Conservation (phyloP, 352 stramenopile genomes). For the Phytophthora syringae region DNA sequence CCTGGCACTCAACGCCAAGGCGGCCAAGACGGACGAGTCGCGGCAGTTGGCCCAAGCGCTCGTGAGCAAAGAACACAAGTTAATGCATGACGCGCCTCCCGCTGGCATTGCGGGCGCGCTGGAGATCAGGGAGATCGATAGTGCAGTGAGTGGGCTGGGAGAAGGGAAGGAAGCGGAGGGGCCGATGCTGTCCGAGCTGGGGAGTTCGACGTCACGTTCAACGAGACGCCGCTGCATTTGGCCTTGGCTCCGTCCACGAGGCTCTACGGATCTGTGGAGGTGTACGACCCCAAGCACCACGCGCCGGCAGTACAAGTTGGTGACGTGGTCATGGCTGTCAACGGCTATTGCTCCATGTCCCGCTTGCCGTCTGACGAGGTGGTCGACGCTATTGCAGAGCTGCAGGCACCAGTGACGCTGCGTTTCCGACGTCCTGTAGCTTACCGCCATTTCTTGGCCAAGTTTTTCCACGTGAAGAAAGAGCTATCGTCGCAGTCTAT, state of each 20-base stretch:
- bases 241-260: constrained; percentile 68
- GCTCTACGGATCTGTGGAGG: constrained; percentile 77
- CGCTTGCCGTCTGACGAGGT: constrained; percentile 61
- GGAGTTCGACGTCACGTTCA: constrained; percentile 70
- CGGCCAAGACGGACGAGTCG: constrained; percentile 18
- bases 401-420: constrained; percentile 56
- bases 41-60: constrained; percentile 39
- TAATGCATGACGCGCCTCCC: constrained; percentile 15
- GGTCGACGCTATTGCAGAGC: constrained; percentile 56
- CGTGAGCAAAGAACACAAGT: constrained; percentile 21
- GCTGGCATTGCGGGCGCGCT: constrained; percentile 23
- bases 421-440: constrained; percentile 59
- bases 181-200: constrained; percentile 44
- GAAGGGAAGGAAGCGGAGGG: constrained; percentile 14
- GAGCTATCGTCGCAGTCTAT: constrained; percentile 55
- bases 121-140: constrained; percentile 27
- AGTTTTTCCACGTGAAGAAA: constrained; percentile 43
- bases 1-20: constrained; percentile 47
- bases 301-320: constrained; percentile 54
- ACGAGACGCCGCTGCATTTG: constrained; percentile 57
- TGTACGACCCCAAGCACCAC: constrained; percentile 69
- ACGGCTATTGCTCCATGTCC: constrained; percentile 52
- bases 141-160: constrained; percentile 22
- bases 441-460: constrained; percentile 64
- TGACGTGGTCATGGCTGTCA: constrained; percentile 76